phyloP scores from a whole-genome alignment of 2,329 filamentous ascomycete genomes.

The Neonectria hederae region DNA sequence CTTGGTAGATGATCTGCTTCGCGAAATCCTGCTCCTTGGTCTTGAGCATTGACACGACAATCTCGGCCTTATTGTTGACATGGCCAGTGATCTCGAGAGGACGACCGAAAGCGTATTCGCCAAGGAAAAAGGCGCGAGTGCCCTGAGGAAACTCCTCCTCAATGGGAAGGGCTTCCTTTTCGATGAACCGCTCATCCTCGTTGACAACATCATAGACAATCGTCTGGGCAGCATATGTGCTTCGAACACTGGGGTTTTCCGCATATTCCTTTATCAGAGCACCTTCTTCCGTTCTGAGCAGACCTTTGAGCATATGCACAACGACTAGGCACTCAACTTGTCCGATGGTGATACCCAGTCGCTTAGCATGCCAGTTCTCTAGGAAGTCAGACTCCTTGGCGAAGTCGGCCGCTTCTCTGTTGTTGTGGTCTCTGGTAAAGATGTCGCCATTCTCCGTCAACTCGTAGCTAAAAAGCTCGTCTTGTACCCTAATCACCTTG shows the following conservation, averaged over 20 bases:
- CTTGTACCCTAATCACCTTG: slow-evolving; percentile 86
- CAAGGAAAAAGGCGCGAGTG: slow-evolving; percentile 90
- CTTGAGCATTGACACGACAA: slow-evolving; percentile 78
- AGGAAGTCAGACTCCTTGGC: slow-evolving; percentile 84
- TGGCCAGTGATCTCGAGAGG: slow-evolving; percentile 86
- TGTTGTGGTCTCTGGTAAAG: slow-evolving; percentile 74
- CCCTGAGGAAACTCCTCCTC: slow-evolving; percentile 89
- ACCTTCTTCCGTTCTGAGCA: slow-evolving; percentile 89
- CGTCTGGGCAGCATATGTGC: slow-evolving; percentile 89
- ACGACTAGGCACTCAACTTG: slow-evolving; percentile 88
- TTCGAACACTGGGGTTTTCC: slow-evolving; percentile 83
- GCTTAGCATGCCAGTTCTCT: slow-evolving; percentile 88
- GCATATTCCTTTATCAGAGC: slow-evolving; percentile 94
- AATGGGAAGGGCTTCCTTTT: slow-evolving; percentile 86
- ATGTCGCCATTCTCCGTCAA: slow-evolving; percentile 74
- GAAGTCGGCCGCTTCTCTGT: slow-evolving; percentile 83
- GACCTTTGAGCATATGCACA: slow-evolving; percentile 91
- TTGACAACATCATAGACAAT: slow-evolving; percentile 91
- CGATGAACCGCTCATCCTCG: slow-evolving; percentile 91
- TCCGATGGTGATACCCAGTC: slow-evolving; percentile 87
- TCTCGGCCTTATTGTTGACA: slow-evolving; percentile 76
- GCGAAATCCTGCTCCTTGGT: slow-evolving; percentile 85
- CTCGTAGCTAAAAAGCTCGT: slow-evolving; percentile 91
- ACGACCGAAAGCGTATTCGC: slow-evolving; percentile 90
- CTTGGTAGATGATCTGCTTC: slow-evolving; percentile 73